Base-by-base conservation (phyloP, 2,329 filamentous ascomycete species). In the Acarospora socialis region DNA sequence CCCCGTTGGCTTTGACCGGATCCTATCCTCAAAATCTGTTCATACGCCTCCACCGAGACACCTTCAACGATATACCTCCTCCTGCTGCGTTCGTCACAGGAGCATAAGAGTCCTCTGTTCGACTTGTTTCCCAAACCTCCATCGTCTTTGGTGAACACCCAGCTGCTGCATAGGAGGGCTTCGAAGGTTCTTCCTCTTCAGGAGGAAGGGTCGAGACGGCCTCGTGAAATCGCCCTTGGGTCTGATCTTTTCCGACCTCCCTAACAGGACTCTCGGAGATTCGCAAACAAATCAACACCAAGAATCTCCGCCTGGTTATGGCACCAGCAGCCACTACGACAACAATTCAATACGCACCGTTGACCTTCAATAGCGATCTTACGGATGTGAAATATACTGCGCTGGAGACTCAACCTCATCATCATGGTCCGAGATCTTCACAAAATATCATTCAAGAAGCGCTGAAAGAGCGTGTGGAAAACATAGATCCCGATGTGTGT, bases 91-190 rank as follows among this genome's bases (percentile, higher is more conserved):
- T 46, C 52, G 40, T 45, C 45, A 38, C 41, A 46, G 34, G 49
- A 57, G 20, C 47, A 57, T 39, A 53, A 59, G 44, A 50, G 52
- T 48, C 44, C 56, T 48, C 48, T 65, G 46, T 57, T 63, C 43
- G 49, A 46, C 41, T 48, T 50, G 46, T 28, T 24, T 27, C 16
- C 23, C 28, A 33, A 38, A 23, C 13, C 23, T 45, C 56, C 54
- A 46, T 69, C 67, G 59, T 69, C 63, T 56, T 63, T 70, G 58
- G 61, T 70, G 62, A 62, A 63, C 60, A 63, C 66, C 72, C 80
- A 92, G 82, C 87, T 95, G 90, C 90, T 90, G 90, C 87, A 98
- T 98, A 95, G 83, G 81, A 92, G 80, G 77, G 73, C 73, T 77
- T 77, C 74, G 73, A 72, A 77, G 81, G 80, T 86, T 92, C 87